These are phyloP conservation scores for Vanrija pseudolonga DNA, from an alignment of 1,284 basidiomycete species.

Conservation along the genomic window DNA sequence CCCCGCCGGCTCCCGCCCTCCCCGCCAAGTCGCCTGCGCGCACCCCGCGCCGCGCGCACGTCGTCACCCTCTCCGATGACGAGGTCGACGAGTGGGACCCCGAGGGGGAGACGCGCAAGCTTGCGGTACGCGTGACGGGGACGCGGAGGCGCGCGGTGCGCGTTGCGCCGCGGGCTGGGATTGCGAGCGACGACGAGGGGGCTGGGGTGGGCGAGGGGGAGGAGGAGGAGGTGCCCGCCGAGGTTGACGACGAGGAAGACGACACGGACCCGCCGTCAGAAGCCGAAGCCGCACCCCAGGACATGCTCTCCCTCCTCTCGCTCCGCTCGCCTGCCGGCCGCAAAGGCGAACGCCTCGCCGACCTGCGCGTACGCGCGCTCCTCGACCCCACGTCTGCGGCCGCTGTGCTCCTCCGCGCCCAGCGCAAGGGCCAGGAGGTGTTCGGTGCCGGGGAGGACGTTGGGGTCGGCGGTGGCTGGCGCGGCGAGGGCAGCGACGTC, in stretches of 20 bases:
- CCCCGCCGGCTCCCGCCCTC: neutral
- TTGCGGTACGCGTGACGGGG: slow-evolving; percentile 2
- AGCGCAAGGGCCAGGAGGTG: slow-evolving; percentile 36
- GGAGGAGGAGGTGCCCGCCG: slow-evolving; percentile 2
- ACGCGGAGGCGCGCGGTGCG: slow-evolving; percentile 10
- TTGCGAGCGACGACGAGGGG: slow-evolving; percentile 10
- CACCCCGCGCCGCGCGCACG: slow-evolving; percentile 6
- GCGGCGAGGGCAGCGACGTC: slow-evolving; percentile 3
- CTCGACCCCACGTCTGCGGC: slow-evolving; percentile 29
- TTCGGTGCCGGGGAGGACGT: slow-evolving; percentile 23
- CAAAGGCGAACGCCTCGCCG: slow-evolving; percentile 17
- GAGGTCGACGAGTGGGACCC: slow-evolving; percentile 38
- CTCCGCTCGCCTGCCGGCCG: slow-evolving; percentile 21
- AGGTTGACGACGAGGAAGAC: slow-evolving; percentile 2
- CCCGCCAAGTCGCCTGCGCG: neutral
- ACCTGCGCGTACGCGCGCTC: slow-evolving; percentile 37
- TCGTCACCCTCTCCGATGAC: slow-evolving; percentile 32
- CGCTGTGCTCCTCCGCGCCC: slow-evolving; percentile 25
- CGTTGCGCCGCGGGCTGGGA: neutral
- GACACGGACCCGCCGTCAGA: slow-evolving; percentile 3
- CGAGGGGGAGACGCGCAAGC: slow-evolving; percentile 14
- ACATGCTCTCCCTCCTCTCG: slow-evolving; percentile 26
- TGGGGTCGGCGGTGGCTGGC: neutral
- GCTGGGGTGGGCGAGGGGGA: neutral
- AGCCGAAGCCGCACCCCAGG: slow-evolving; percentile 6